These are phyloP conservation scores for Colletotrichum lindemuthianum DNA, from an alignment of 2,329 filamentous ascomycete species.

Conservation along the genomic window DNA sequence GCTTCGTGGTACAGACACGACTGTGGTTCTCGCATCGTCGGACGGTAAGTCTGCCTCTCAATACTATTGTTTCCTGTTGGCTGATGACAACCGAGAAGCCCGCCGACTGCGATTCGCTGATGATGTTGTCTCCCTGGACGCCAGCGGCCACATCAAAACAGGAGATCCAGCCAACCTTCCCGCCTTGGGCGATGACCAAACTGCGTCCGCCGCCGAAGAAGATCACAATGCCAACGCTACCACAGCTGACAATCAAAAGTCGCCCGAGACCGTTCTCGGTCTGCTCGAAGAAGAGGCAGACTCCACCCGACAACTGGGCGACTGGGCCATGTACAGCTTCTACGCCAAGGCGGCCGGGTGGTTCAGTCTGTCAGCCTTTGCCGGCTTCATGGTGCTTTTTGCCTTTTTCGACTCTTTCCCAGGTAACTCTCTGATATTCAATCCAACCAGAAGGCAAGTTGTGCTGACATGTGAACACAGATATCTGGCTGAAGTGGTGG, in stretches of 20 bases:
- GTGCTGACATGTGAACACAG: neutral
- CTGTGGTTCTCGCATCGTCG: conserved; percentile 35
- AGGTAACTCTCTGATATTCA: conserved; percentile 16
- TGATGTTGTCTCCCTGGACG: conserved; percentile 9
- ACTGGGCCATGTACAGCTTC: conserved; percentile 37
- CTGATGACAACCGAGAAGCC: neutral
- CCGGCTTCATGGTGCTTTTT: conserved; percentile 39
- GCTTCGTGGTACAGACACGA: conserved; percentile 36
- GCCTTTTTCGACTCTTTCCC: conserved; percentile 42
- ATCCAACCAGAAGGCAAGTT: neutral
- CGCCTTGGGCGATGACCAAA: too few species aligned
- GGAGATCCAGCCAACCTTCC: neutral
- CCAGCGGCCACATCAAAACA: conserved; percentile 8
- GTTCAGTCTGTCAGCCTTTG: conserved; percentile 38
- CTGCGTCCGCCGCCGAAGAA: accelerated
- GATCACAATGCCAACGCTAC: neutral
- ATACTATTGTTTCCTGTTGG: accelerated
- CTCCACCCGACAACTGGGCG: conserved; percentile 25
- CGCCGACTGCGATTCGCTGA: conserved; percentile 37
- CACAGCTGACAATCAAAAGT: neutral
- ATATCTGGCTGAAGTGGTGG: conserved; percentile 61
- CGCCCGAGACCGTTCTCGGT: neutral
- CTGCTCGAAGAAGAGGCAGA: conserved; percentile 27
- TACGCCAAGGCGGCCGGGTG: conserved; percentile 42
- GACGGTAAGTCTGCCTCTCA: conserved; percentile 22